Percentiles rank a stretch among this genome's conserved stretches.
phyloP scores from a whole-genome alignment of 139 green algal species.

The Chlorella sp. region DNA sequence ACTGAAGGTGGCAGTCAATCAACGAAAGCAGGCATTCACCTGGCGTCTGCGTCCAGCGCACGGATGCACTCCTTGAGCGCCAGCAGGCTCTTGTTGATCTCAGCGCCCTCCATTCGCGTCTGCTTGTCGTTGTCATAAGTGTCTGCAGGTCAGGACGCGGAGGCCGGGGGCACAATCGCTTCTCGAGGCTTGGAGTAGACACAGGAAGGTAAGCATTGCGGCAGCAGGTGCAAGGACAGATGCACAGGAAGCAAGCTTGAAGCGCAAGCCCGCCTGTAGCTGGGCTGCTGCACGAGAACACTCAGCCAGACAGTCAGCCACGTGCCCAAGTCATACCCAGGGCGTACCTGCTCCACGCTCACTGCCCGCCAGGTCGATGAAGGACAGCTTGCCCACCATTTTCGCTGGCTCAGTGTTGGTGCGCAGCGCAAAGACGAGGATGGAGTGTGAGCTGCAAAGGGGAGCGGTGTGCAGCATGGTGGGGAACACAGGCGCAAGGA shows the following conservation, averaged over 20 bases:
- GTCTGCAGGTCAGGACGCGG: conserved; percentile 56
- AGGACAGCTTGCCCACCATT: conserved; percentile 92
- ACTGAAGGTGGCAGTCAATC: too few relatives aligned
- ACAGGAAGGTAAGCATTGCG: too few relatives aligned
- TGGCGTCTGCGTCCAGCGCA: conserved; percentile 88
- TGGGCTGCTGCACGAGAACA: background rate
- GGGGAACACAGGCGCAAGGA: background rate
- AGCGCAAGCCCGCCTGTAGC: background rate
- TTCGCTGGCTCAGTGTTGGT: conserved; percentile 17
- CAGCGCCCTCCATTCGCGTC: conserved; percentile 90
- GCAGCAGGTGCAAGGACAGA: too few relatives aligned
- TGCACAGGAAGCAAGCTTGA: background rate
- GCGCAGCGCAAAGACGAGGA: conserved; percentile 78
- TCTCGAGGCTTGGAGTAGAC: background rate
- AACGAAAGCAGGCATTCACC: conserved; percentile 5
- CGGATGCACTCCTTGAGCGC: conserved; percentile 97
- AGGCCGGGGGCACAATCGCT: background rate
- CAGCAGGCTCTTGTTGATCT: conserved; percentile 99
- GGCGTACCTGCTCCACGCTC: conserved; percentile 89
- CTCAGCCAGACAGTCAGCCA: background rate
- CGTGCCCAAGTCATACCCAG: background rate
- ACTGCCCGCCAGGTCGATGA: conserved; percentile 98
- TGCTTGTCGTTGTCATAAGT: conserved; percentile 95
- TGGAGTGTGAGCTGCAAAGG: conserved; percentile 85
- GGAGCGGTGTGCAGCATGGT: background rate